Conservation (phyloP, 768 basidiomycete species). For the Ephemerocybe angulata region DNA sequence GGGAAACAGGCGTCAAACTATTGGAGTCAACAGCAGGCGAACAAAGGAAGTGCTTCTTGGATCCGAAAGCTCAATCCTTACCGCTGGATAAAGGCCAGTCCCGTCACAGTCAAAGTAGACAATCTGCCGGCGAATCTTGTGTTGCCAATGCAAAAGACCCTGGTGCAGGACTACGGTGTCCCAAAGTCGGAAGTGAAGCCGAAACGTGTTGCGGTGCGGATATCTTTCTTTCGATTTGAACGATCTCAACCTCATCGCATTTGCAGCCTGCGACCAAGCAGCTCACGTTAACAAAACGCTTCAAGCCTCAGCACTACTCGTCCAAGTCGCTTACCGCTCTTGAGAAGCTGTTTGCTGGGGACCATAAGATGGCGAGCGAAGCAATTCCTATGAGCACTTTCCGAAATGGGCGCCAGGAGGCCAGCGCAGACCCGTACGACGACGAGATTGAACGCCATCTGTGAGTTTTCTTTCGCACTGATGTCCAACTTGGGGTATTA, state of each 20-base stretch:
- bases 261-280: slow-evolving; percentile 18
- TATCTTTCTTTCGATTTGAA: not conserved
- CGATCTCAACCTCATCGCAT: not conserved
- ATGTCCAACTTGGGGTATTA: not conserved
- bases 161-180: slow-evolving; percentile 58
- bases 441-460: slow-evolving; percentile 71
- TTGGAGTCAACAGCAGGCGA: slow-evolving; percentile 55
- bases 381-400: slow-evolving; percentile 56
- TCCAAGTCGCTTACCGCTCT: slow-evolving; percentile 57
- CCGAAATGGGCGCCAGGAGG: slow-evolving; percentile 36
- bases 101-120: slow-evolving; percentile 68
- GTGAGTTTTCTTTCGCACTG: slow-evolving; percentile 37
- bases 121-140: slow-evolving; percentile 69
- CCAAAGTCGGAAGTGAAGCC: slow-evolving; percentile 25
- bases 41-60: slow-evolving; percentile 57
- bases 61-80: slow-evolving; percentile 80
- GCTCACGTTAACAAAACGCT: slow-evolving; percentile 19
- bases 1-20: slow-evolving; percentile 73
- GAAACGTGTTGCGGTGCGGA: slow-evolving; percentile 13
- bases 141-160: slow-evolving; percentile 73
- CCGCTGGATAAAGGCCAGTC: slow-evolving; percentile 71
- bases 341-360: slow-evolving; percentile 65
- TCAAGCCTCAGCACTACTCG: slow-evolving; percentile 47
- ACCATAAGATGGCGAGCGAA: slow-evolving; percentile 40
- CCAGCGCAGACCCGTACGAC: slow-evolving; percentile 34